phyloP scores from a whole-genome alignment of 2,329 filamentous ascomycete species.

The Davidsoniella eucalypti region DNA sequence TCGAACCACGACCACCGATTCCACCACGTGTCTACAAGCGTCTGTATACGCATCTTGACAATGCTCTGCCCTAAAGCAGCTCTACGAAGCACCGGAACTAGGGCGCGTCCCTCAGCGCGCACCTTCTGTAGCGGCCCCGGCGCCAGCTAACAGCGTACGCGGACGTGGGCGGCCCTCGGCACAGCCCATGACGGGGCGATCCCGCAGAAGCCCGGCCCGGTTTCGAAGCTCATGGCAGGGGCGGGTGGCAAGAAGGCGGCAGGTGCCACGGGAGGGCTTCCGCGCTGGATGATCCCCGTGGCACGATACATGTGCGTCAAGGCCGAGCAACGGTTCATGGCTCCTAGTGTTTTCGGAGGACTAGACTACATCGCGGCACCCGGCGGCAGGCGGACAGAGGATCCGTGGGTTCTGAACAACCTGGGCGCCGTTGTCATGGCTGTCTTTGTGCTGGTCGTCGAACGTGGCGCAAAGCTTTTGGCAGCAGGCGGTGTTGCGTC shows the following conservation, averaged over 20 bases:
- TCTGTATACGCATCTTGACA: conserved; percentile 65
- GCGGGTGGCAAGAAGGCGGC: conserved; percentile 18
- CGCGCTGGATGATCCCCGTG: conserved; percentile 52
- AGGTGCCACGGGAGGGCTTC: conserved; percentile 24
- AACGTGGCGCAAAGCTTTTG: conserved; percentile 23
- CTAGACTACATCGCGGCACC: conserved; percentile 40
- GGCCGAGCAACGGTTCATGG: conserved; percentile 43
- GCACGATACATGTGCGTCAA: conserved; percentile 46
- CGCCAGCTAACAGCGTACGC: neutral
- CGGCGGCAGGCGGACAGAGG: conserved; percentile 26
- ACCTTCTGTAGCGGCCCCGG: neutral
- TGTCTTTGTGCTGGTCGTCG: conserved; percentile 36
- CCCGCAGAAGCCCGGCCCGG: conserved; percentile 29
- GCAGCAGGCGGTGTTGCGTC: conserved; percentile 22
- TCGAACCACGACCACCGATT: conserved; percentile 60
- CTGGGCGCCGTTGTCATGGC: conserved; percentile 40
- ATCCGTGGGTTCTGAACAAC: conserved; percentile 33
- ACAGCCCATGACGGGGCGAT: conserved; percentile 18
- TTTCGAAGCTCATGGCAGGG: conserved; percentile 26
- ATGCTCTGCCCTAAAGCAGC: conserved; percentile 37
- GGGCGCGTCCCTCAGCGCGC: conserved; percentile 22
- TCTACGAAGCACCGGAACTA: conserved; percentile 11
- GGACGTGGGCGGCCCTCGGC: neutral
- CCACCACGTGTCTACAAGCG: conserved; percentile 70
- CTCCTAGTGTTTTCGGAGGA: conserved; percentile 59